Evolutionary conservation across 257 asterid genomes (phyloP).

Genomic region (Solanum bulbocastanum): DNA sequence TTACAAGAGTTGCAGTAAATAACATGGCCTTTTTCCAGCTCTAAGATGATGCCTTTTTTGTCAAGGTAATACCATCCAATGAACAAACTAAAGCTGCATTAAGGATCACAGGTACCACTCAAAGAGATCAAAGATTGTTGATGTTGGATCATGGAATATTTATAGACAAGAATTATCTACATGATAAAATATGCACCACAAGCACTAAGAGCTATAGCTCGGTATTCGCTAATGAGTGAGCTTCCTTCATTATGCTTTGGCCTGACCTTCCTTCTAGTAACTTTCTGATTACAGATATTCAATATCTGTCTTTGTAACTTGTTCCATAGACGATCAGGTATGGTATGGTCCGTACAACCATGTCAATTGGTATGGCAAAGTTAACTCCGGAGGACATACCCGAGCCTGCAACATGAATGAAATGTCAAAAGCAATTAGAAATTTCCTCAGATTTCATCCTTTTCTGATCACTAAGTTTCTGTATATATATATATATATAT

Average conservation of each 20-base stretch:
- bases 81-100: not conserved
- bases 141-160: not conserved
- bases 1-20: not conserved
- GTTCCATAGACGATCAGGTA: constrained; percentile 78
- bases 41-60: not conserved
- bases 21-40: not conserved
- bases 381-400: constrained; percentile 88
- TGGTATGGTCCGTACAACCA: constrained; percentile 14
- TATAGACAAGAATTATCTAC: not conserved
- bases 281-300: not conserved
- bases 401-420: constrained; percentile 38
- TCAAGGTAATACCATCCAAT: not conserved
- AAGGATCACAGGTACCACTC: not conserved
- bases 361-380: constrained; percentile 75
- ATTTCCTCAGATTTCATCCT: not conserved
- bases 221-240: not conserved
- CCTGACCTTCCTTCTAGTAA: not conserved
- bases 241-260: not conserved
- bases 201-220: not conserved
- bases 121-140: not conserved
- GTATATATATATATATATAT: not conserved
- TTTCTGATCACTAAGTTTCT: constrained; percentile 1
- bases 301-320: constrained; percentile 33
- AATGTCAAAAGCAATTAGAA: not conserved
- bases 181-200: not conserved